These are phyloP conservation scores for Astrothelium subdiscretum DNA, from an alignment of 495 filamentous ascomycete species.

Conservation along the genomic window DNA sequence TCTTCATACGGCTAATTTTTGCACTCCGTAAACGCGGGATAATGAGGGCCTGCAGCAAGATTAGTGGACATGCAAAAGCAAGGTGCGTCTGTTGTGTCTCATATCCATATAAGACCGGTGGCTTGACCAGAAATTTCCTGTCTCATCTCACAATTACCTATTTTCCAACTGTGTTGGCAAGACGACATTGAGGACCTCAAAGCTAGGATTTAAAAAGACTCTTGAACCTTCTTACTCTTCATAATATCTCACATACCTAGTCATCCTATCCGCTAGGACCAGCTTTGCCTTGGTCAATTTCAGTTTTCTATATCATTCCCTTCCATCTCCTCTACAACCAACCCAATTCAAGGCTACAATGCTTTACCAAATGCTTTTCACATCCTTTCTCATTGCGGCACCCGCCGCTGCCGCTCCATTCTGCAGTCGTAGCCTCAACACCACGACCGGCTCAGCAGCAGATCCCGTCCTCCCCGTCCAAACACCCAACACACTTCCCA, in stretches of 20 bases:
- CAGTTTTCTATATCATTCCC: no score
- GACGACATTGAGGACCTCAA: neutral
- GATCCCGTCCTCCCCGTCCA: neutral
- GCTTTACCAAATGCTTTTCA: neutral
- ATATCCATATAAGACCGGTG: neutral
- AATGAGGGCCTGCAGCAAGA: no score
- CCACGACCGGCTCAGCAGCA: neutral
- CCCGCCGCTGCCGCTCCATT: neutral
- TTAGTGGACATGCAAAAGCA: neutral
- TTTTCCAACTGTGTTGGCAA: neutral
- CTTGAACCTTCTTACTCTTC: neutral
- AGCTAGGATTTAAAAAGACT: neutral
- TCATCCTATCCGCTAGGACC: neutral
- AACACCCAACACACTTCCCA: neutral
- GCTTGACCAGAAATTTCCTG: neutral
- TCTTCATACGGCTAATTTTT: neutral
- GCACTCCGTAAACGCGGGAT: neutral
- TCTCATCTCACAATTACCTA: neutral
- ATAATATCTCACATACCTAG: neutral
- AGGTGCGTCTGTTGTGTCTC: neutral
- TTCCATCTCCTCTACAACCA: neutral
- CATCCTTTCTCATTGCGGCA: neutral
- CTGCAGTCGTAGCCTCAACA: neutral
- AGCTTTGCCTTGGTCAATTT: neutral
- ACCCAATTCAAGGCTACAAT: neutral